A percentile compares a stretch with the other conserved stretches of the same genome.
Conservation (phyloP, 352 stramenopile genomes). For the Globisporangium cylindrosporum region DNA sequence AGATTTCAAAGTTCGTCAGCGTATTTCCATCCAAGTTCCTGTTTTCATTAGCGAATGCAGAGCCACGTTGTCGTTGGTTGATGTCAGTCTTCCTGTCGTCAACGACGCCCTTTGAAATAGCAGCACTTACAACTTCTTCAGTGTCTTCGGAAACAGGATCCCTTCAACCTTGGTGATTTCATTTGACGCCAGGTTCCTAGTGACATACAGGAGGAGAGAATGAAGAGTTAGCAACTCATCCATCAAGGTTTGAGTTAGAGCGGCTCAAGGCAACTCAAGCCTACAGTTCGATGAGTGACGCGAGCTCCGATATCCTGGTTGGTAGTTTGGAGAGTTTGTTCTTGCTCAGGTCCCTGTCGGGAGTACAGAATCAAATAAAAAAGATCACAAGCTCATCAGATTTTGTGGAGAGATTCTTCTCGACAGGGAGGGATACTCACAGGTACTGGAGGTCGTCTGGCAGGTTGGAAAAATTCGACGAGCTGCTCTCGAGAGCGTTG, state of each 20-base stretch:
- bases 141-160: slow-evolving; percentile 50
- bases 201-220: neutral
- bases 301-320: slow-evolving; percentile 37
- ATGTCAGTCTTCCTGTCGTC: neutral
- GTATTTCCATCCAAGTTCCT: slow-evolving; percentile 40
- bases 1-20: slow-evolving; percentile 47
- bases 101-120: neutral
- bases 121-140: slow-evolving; percentile 31
- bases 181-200: slow-evolving; percentile 61
- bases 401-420: neutral
- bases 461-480: slow-evolving; percentile 47
- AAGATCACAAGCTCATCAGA: neutral
- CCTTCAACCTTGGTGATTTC: slow-evolving; percentile 43
- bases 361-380: slow-evolving; percentile 2
- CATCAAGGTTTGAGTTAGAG: neutral
- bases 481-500: slow-evolving; percentile 48
- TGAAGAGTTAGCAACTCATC: neutral
- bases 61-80: neutral
- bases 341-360: slow-evolving; percentile 47
- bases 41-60: neutral
- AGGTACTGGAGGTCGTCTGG: slow-evolving; percentile 42
- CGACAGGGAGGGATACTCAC: slow-evolving; percentile 25
- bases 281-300: slow-evolving; percentile 53
- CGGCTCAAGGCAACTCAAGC: slow-evolving; percentile 12
- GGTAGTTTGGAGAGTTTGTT: slow-evolving; percentile 57